These are phyloP conservation scores for Suhomyces ambrosiae DNA, from an alignment of 1,139 yeast genomes.

Conservation along the genomic window DNA sequence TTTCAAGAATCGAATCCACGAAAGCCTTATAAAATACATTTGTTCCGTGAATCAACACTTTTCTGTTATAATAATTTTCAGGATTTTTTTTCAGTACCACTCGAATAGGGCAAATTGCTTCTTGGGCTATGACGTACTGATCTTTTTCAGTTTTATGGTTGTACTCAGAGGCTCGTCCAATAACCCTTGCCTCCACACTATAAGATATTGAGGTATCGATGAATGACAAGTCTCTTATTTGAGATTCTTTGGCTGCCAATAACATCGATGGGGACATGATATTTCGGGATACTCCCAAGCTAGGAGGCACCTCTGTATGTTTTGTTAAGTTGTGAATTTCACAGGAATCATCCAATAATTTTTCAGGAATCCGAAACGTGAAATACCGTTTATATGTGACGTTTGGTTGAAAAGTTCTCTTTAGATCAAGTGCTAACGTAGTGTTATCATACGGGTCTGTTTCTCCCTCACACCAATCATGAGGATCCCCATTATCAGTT, in stretches of 20 bases:
- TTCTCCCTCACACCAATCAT: slow-evolving; percentile 53
- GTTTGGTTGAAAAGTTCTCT: slow-evolving; percentile 33
- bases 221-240: slow-evolving; percentile 37
- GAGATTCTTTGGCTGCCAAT: slow-evolving; percentile 26
- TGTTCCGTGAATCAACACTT: slow-evolving; percentile 25
- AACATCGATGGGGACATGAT: slow-evolving; percentile 20
- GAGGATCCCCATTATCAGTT: slow-evolving; percentile 51
- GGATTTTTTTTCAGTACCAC: slow-evolving; percentile 37
- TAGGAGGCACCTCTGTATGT: slow-evolving; percentile 44
- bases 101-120: slow-evolving; percentile 36
- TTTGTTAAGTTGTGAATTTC: slow-evolving; percentile 34
- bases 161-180: slow-evolving; percentile 46
- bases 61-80: slow-evolving; percentile 24
- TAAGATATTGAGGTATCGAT: slow-evolving; percentile 38
- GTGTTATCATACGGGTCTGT: slow-evolving; percentile 48
- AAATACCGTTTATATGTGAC: slow-evolving; percentile 41
- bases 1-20: slow-evolving; percentile 32
- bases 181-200: slow-evolving; percentile 42
- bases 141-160: slow-evolving; percentile 22
- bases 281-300: slow-evolving; percentile 33
- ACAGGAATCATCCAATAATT: slow-evolving; percentile 43
- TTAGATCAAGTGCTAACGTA: slow-evolving; percentile 33
- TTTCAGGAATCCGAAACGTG: slow-evolving; percentile 44
- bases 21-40: slow-evolving; percentile 41
- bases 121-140: slow-evolving; percentile 43